Evolutionary conservation across 2,329 filamentous ascomycete genomes (phyloP).

Genomic region (Alternaria rosae): DNA sequence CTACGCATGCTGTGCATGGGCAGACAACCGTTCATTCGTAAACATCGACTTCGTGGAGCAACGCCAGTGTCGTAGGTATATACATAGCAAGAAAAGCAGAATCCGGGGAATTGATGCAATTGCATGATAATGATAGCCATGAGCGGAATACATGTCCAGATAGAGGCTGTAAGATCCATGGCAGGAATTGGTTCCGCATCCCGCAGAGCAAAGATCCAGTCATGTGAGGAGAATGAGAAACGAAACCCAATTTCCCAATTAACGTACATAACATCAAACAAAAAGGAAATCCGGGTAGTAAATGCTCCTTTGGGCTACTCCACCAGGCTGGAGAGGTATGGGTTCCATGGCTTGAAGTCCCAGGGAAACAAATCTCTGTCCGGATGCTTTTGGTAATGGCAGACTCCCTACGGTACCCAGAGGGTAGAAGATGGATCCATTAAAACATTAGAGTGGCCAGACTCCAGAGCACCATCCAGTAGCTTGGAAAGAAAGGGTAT

Average conservation of each 20-base stretch:
- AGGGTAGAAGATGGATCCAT: conserved; percentile 33
- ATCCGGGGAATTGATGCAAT: conserved; percentile 16
- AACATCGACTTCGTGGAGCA: conserved; percentile 32
- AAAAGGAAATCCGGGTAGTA: conserved; percentile 21
- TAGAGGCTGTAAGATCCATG: conserved; percentile 9
- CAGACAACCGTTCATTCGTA: conserved; percentile 45
- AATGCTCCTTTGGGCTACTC: conserved; percentile 23
- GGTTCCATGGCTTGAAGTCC: conserved; percentile 25
- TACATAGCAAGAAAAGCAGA: conserved; percentile 40
- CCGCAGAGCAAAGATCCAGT: conserved; percentile 10
- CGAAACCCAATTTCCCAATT: conserved; percentile 21
- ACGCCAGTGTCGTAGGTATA: conserved; percentile 35
- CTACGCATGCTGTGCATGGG: conserved; percentile 37
- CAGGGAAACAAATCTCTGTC: conserved; percentile 31
- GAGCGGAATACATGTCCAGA: conserved; percentile 12
- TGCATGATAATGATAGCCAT: conserved; percentile 12
- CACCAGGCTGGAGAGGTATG: conserved; percentile 15
- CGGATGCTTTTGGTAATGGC: conserved; percentile 33
- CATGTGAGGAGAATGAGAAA: conserved; percentile 14
- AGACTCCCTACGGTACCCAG: conserved; percentile 34
- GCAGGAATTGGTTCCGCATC: conserved; percentile 15
- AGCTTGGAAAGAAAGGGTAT: conserved; percentile 43
- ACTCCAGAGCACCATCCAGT: conserved; percentile 44
- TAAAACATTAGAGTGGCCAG: conserved; percentile 36
- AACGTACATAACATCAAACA: conserved; percentile 26